Conservation (phyloP, 257 asterid genomes). For the Nicotiana paniculata region DNA sequence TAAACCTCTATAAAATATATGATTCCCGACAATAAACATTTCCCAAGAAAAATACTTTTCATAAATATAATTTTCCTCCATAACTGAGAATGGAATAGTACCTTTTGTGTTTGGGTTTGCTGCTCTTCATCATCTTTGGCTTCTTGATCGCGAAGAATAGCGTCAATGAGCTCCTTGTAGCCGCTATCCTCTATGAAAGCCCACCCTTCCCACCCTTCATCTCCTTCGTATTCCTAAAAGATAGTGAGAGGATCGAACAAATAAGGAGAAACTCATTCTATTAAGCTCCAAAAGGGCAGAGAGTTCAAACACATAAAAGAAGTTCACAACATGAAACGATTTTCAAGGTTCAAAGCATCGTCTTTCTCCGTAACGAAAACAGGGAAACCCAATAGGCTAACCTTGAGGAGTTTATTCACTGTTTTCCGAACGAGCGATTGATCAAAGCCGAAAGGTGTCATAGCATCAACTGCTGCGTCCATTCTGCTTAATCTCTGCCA, state of each 20-base stretch:
- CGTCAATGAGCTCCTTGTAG: conserved; percentile 25
- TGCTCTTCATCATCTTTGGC: neutral
- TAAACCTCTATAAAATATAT: neutral
- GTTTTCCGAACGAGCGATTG: neutral
- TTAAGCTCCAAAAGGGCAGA: neutral
- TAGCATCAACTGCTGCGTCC: conserved; percentile 22
- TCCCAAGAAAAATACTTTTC: neutral
- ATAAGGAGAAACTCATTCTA: neutral
- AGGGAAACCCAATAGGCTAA: neutral
- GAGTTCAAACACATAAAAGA: no score
- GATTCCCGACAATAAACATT: neutral
- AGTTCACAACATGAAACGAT: neutral
- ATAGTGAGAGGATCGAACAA: neutral
- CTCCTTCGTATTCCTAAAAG: conserved; percentile 23
- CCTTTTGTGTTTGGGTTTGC: neutral
- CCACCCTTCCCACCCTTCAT: conserved; percentile 32
- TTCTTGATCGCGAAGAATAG: conserved; percentile 20
- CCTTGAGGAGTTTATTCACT: conserved; percentile 14
- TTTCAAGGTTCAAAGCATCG: neutral
- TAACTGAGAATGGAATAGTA: neutral
- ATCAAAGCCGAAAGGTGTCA: conserved; percentile 17
- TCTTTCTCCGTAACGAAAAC: neutral
- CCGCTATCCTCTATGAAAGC: conserved; percentile 22
- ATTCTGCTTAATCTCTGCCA: conserved; percentile 14
- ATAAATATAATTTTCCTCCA: neutral